These are phyloP conservation scores for Tuctoria greenei DNA, from an alignment of 176 grass and related monocot species.

Conservation along the genomic window DNA sequence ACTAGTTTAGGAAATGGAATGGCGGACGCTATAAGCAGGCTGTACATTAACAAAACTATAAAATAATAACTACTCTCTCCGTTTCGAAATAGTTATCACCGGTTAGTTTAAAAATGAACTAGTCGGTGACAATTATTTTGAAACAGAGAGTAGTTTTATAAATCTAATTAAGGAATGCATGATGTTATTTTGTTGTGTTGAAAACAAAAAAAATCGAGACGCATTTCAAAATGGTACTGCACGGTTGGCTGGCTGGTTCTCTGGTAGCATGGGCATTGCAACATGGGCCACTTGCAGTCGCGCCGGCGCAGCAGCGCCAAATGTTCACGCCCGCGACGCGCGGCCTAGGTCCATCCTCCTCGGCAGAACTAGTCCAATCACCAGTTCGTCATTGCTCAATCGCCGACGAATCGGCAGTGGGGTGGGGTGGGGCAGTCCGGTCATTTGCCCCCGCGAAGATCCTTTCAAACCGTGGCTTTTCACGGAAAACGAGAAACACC, in stretches of 20 bases:
- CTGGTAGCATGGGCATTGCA: slow-evolving; percentile 24
- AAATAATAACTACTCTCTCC: too few species aligned
- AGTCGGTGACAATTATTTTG: too few species aligned
- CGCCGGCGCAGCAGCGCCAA: slow-evolving; percentile 8
- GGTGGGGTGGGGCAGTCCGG: slow-evolving; percentile 32
- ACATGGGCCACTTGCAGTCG: slow-evolving; percentile 18
- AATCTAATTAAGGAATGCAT: neutral
- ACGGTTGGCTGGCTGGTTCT: neutral
- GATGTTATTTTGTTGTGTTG: neutral
- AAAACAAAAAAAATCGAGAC: neutral
- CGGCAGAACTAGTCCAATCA: slow-evolving; percentile 4
- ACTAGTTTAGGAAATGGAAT: neutral
- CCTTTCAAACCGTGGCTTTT: slow-evolving; percentile 68
- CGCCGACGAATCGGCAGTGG: slow-evolving; percentile 15
- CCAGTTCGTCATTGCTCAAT: slow-evolving; percentile 30
- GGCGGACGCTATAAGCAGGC: neutral
- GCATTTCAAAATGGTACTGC: slow-evolving; percentile 32
- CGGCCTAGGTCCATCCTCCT: neutral
- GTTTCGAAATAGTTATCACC: too few species aligned
- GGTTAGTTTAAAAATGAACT: too few species aligned
- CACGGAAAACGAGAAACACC: slow-evolving; percentile 60
- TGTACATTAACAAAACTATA: too few species aligned
- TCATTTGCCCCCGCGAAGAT: slow-evolving; percentile 40
- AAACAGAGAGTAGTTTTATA: too few species aligned
- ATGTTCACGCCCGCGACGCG: slow-evolving; percentile 4